Conservation (phyloP, 2,329 filamentous ascomycete species). For the Zalaria sp. region DNA sequence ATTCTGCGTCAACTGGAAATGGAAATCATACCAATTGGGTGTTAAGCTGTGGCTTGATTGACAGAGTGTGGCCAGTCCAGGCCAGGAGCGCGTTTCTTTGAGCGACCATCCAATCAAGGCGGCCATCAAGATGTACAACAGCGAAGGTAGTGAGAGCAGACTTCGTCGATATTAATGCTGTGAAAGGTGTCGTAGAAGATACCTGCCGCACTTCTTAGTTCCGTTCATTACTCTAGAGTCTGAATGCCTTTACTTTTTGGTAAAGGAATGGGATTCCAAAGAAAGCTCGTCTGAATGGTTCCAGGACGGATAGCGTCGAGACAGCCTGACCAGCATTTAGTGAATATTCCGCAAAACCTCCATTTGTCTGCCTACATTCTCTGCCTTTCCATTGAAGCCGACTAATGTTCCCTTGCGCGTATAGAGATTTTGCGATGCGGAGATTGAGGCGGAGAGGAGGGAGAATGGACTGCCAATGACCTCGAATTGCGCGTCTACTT, state of each 20-base stretch:
- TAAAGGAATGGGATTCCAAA: slow-evolving; percentile 91
- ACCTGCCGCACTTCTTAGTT: slow-evolving; percentile 27
- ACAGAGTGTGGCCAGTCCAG: slow-evolving; percentile 85
- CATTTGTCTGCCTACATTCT: slow-evolving; percentile 48
- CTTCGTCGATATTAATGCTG: slow-evolving; percentile 76
- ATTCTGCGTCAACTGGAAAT: not conserved
- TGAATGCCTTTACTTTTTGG: slow-evolving; percentile 40
- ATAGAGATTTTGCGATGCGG: slow-evolving; percentile 85
- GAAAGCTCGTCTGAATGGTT: slow-evolving; percentile 64
- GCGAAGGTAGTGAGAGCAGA: slow-evolving; percentile 76
- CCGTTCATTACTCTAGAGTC: too few relatives aligned
- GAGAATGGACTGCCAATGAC: slow-evolving; percentile 87
- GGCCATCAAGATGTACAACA: slow-evolving; percentile 79
- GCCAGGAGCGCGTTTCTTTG: slow-evolving; percentile 83
- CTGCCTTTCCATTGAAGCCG: slow-evolving; percentile 74
- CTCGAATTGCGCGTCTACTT: slow-evolving; percentile 80
- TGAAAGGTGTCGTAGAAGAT: slow-evolving; percentile 75
- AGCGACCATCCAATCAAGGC: slow-evolving; percentile 86
- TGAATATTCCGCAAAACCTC: not conserved
- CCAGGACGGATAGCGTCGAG: slow-evolving; percentile 76
- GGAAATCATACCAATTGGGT: slow-evolving; percentile 43
- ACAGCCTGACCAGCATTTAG: slow-evolving; percentile 44
- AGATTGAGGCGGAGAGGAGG: slow-evolving; percentile 81
- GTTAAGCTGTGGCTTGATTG: slow-evolving; percentile 62
- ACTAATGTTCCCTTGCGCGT: slow-evolving; percentile 85